These are phyloP conservation scores for Fusarium incarnatum DNA, from an alignment of 2,329 filamentous ascomycete species.

Conservation along the genomic window DNA sequence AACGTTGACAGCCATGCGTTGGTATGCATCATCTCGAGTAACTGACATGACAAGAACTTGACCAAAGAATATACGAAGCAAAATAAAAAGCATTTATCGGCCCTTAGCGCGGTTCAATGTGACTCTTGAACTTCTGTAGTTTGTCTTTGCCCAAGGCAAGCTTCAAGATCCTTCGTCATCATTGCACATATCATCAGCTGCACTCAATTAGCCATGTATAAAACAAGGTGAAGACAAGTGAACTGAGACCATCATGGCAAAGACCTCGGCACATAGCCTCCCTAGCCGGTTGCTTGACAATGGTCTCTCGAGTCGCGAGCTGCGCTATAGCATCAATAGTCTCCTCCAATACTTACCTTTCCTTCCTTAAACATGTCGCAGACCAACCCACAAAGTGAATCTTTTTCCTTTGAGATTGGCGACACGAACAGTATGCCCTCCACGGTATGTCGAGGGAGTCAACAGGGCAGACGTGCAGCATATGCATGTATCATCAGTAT, in stretches of 20 bases:
- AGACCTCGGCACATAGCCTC: constrained; percentile 48
- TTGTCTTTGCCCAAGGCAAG: neutral
- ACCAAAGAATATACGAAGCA: neutral
- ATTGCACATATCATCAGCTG: constrained; percentile 43
- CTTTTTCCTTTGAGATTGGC: constrained; percentile 43
- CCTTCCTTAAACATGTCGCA: constrained; percentile 40
- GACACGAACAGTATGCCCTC: constrained; percentile 46
- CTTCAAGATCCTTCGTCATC: constrained; percentile 44
- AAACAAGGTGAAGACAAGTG: neutral
- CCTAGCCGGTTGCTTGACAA: constrained; percentile 47
- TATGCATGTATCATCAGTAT: neutral
- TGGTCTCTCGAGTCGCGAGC: neutral
- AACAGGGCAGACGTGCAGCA: neutral
- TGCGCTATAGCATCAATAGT: constrained; percentile 42
- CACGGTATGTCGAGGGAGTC: constrained; percentile 43
- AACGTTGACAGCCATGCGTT: constrained; percentile 7
- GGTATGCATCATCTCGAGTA: constrained; percentile 34
- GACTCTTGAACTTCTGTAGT: neutral
- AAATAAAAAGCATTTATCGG: constrained; percentile 1
- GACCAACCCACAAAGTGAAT: constrained; percentile 20
- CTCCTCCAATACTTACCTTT: constrained; percentile 37
- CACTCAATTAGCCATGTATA: neutral
- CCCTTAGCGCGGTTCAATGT: neutral
- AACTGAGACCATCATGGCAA: neutral
- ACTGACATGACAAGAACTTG: neutral